phyloP scores from a whole-genome alignment of 2,329 filamentous ascomycete genomes.

The Coniochaeta prunicola region DNA sequence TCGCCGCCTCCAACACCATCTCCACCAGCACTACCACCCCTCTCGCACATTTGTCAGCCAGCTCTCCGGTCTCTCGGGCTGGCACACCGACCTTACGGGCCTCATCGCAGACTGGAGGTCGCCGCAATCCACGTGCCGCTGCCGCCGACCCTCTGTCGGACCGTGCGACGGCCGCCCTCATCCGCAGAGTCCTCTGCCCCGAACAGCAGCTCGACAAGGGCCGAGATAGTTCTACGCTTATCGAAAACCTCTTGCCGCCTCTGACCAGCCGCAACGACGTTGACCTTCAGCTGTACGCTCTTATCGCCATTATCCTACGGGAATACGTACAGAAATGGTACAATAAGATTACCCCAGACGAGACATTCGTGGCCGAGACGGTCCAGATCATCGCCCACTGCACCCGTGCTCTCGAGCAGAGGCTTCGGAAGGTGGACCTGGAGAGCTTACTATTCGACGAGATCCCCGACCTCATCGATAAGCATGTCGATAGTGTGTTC shows the following conservation, averaged over 20 bases:
- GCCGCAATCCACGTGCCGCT: slow-evolving; percentile 8
- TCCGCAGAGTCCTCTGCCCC: slow-evolving; percentile 79
- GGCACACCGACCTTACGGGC: neutral
- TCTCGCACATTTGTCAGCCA: neutral
- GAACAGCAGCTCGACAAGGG: slow-evolving; percentile 55
- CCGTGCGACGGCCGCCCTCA: slow-evolving; percentile 70
- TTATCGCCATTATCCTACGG: slow-evolving; percentile 81
- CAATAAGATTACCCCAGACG: slow-evolving; percentile 82
- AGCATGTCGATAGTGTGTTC: slow-evolving; percentile 66
- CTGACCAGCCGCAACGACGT: slow-evolving; percentile 92
- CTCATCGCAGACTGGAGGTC: slow-evolving; percentile 3
- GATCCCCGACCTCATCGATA: slow-evolving; percentile 72
- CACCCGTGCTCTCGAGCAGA: slow-evolving; percentile 79
- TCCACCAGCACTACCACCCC: neutral
- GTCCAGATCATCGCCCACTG: slow-evolving; percentile 89
- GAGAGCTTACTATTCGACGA: slow-evolving; percentile 82
- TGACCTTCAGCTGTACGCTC: slow-evolving; percentile 85
- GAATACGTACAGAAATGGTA: slow-evolving; percentile 96
- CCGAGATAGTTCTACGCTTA: slow-evolving; percentile 44
- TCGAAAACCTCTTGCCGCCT: slow-evolving; percentile 79
- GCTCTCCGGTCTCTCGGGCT: neutral
- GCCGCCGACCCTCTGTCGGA: slow-evolving; percentile 56
- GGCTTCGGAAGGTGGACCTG: slow-evolving; percentile 74
- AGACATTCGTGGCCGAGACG: slow-evolving; percentile 79
- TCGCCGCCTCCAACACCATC: slow-evolving; percentile 6